phyloP scores from a whole-genome alignment of 2,329 filamentous ascomycete genomes.

The Penicillium decumbens region DNA sequence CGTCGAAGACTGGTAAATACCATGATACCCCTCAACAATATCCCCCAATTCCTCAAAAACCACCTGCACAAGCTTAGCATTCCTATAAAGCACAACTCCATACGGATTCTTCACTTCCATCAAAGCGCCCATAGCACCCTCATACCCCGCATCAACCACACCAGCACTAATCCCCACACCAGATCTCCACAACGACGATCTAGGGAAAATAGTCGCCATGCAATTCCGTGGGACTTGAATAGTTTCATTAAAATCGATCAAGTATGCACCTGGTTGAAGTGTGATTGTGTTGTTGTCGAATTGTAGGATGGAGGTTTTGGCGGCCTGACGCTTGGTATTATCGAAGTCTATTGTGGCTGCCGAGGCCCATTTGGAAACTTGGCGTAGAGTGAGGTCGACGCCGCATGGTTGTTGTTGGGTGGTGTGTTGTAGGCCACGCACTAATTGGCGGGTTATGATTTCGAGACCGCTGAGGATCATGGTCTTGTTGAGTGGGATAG shows the following conservation, averaged over 20 bases:
- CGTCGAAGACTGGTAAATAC: conserved; percentile 34
- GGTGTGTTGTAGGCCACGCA: conserved; percentile 17
- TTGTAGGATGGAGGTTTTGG: conserved; percentile 14
- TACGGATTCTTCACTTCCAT: conserved; percentile 36
- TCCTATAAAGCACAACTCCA: conserved; percentile 32
- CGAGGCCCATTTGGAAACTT: conserved; percentile 27
- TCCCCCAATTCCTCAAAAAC: conserved; percentile 39
- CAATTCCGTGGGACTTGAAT: conserved; percentile 37
- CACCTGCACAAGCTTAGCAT: conserved; percentile 41
- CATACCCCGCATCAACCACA: conserved; percentile 43
- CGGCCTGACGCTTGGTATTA: conserved; percentile 26
- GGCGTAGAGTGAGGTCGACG: conserved; percentile 28
- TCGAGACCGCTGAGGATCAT: conserved; percentile 19
- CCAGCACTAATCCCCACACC: conserved; percentile 38
- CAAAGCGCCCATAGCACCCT: conserved; percentile 40
- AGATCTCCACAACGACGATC: conserved; percentile 41
- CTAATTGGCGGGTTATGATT: conserved; percentile 18
- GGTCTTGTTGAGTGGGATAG: no score
- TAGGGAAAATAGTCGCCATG: conserved; percentile 40
- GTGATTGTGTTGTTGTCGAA: conserved; percentile 18
- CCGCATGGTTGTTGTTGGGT: conserved; percentile 31
- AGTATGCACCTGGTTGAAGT: conserved; percentile 32
- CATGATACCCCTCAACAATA: conserved; percentile 36
- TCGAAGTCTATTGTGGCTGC: conserved; percentile 30
- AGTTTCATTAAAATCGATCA: conserved; percentile 38